Conservation (phyloP, 2,329 filamentous ascomycete genomes). For the Alternaria sp. region DNA sequence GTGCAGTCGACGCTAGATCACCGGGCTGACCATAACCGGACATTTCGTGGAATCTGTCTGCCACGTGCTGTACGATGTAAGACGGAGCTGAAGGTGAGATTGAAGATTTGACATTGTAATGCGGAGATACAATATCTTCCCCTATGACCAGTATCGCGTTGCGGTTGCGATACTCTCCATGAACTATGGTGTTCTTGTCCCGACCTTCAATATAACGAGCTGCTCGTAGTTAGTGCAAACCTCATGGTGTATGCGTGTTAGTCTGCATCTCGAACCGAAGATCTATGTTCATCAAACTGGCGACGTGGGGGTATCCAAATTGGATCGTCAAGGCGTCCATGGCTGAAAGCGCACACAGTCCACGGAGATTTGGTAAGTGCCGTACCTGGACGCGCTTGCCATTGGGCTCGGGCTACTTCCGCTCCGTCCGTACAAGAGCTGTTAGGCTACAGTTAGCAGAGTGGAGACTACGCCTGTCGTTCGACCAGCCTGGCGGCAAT, state of each 20-base stretch:
- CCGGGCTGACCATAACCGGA: neutral
- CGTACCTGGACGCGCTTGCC: too few relatives aligned
- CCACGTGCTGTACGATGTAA: neutral
- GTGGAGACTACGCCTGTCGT: neutral
- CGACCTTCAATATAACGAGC: neutral
- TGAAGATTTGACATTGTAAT: neutral
- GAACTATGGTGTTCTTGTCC: neutral
- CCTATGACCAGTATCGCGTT: neutral
- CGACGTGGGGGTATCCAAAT: neutral
- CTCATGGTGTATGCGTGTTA: neutral
- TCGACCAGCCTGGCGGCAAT: neutral
- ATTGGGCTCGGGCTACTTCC: neutral
- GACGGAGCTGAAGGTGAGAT: neutral
- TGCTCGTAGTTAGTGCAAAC: too few relatives aligned
- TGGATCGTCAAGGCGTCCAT: neutral
- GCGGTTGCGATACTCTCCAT: neutral
- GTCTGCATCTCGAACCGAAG: neutral
- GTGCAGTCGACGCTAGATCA: neutral
- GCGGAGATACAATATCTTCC: neutral
- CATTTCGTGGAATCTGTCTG: neutral
- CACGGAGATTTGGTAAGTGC: neutral
- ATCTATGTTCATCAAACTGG: neutral
- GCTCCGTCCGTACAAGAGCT: neutral
- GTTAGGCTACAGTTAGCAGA: neutral
- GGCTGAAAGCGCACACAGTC: neutral